Base-by-base conservation (phyloP, 805 yeast species). In the Spathaspora arborariae region DNA sequence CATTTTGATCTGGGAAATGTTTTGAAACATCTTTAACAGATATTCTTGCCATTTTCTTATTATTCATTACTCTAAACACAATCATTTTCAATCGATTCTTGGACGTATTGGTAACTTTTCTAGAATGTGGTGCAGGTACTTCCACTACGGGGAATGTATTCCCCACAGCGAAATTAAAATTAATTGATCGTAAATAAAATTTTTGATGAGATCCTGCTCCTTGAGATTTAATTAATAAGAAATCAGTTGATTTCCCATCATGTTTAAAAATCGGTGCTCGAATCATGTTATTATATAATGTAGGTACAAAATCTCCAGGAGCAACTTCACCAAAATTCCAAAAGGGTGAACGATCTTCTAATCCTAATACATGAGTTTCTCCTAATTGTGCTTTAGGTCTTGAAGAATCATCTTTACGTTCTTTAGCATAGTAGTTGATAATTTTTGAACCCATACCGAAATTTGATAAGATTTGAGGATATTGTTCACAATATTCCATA, bases 301-400 rank as follows among this genome's bases (percentile, higher is more conserved):
- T 88, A 1, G 98, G 98, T 2, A 91, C 97, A 46, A 89, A 81
- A 56, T 85, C 88, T 2, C 99, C 99, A 2, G 90, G 88, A 40
- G 89, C 96, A 6, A 94, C 98, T 68, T 86, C 88, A 1, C 99
- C 99, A 70, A 90, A 94, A 63, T 91, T 94, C 98, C 99, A 94
- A 62, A 94, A 94, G 10, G 99, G 97, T 6, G 96, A 88, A 56
- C 95, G 78, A 66, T 94, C 99, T 61, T 91, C 96, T 1, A 88
- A 88, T n/a, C 97, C 97, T 33, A 94, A 72, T 2, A 94, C 96
- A 66, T 88, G 94, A 0, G 98, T 94, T 62, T 94, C 99, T 39
- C 99, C 99, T 37, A 90, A 76, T 1, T 88, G 79, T 21, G 90
- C 72, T 58, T 91, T 92, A 0, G 98, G 98, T 50, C 98, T 79